Evolutionary conservation across 352 stramenopile species (phyloP).

Genomic region (Phytopythium kandeliae): DNA sequence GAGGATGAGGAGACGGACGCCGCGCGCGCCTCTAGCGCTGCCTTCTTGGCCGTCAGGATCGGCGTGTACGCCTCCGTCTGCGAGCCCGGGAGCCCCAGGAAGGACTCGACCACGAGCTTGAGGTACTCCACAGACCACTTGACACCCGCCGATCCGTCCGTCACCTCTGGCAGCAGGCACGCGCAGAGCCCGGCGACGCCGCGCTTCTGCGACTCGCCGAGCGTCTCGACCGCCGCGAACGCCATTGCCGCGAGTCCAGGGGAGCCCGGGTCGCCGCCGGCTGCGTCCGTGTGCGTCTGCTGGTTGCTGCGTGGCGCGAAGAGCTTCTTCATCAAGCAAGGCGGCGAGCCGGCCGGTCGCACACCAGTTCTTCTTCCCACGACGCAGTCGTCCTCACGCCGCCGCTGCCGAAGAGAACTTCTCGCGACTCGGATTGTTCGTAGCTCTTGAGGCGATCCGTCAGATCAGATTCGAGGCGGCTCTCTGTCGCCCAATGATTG

Average conservation of each 20-base stretch:
- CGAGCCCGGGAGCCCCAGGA: constrained; percentile 38
- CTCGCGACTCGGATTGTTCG: too few relatives aligned
- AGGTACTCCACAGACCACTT: constrained; percentile 66
- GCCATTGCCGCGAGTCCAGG: neutral
- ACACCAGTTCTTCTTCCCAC: too few relatives aligned
- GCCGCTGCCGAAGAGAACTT: too few relatives aligned
- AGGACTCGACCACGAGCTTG: constrained; percentile 53
- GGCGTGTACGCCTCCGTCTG: constrained; percentile 68
- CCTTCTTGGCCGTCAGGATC: constrained; percentile 44
- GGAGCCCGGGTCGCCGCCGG: neutral
- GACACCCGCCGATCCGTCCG: constrained; percentile 50
- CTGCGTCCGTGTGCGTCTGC: constrained; percentile 1
- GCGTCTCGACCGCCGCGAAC: constrained; percentile 19
- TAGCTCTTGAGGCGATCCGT: too few relatives aligned
- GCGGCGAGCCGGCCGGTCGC: neutral
- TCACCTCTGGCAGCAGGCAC: constrained; percentile 57
- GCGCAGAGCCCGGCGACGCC: constrained; percentile 60
- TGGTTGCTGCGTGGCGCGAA: constrained; percentile 12
- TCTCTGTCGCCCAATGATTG: too few relatives aligned
- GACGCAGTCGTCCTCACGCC: too few relatives aligned
- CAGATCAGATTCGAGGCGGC: too few relatives aligned
- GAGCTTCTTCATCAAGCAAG: constrained; percentile 21
- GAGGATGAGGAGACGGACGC: constrained; percentile 12
- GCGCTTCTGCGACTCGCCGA: constrained; percentile 54
- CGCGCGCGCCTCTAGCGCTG: constrained; percentile 13